Conservation (phyloP, 2,329 filamentous ascomycete genomes). For the Amphichorda felina region DNA sequence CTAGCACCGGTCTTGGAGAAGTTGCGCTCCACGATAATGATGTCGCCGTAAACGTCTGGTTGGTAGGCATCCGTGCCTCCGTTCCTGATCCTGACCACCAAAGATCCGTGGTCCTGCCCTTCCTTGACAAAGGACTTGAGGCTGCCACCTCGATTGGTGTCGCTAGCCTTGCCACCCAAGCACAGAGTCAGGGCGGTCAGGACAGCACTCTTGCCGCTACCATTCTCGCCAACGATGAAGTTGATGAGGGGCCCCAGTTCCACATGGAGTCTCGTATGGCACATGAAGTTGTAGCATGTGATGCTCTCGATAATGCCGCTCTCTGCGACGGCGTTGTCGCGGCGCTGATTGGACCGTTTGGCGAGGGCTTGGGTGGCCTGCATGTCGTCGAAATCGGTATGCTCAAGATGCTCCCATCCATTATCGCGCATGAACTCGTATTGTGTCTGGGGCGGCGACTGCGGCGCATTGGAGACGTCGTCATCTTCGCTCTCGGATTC, state of each 20-base stretch:
- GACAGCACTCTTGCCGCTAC: constrained; percentile 93
- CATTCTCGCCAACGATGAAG: constrained; percentile 96
- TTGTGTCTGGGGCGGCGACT: constrained; percentile 39
- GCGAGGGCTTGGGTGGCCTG: constrained; percentile 53
- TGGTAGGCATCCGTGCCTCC: constrained; percentile 75
- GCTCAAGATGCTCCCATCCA: constrained; percentile 43
- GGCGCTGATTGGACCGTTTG: constrained; percentile 32
- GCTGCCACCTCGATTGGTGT: constrained; percentile 84
- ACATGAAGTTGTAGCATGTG: constrained; percentile 92
- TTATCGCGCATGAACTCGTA: constrained; percentile 51
- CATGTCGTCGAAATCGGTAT: constrained; percentile 47
- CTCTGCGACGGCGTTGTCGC: constrained; percentile 65
- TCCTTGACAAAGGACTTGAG: constrained; percentile 88
- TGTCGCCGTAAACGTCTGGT: constrained; percentile 68
- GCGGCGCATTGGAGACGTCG: constrained; percentile 12
- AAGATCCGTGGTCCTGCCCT: constrained; percentile 62
- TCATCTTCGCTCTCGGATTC: constrained; percentile 16
- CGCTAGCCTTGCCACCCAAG: constrained; percentile 85
- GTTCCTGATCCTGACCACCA: constrained; percentile 86
- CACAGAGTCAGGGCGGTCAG: constrained; percentile 88
- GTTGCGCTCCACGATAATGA: constrained; percentile 82
- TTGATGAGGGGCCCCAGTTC: constrained; percentile 91
- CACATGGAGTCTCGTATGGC: constrained; percentile 70
- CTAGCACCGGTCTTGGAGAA: constrained; percentile 66
- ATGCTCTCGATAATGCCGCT: constrained; percentile 83